phyloP scores from a whole-genome alignment of 225 moss, liverwort and hornwort genomes.

The Neckera pumila region DNA sequence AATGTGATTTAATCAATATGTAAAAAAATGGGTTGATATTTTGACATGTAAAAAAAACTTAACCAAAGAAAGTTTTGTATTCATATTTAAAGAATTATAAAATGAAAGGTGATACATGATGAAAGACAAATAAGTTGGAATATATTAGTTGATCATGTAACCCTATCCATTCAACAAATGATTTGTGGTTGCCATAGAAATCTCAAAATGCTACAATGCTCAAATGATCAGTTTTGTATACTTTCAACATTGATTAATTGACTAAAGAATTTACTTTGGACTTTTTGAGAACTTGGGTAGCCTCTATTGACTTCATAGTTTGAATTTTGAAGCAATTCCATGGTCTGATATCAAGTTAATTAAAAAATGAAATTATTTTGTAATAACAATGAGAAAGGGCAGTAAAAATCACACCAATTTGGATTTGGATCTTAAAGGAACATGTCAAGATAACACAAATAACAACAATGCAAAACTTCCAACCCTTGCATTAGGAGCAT shows the following conservation, averaged over 20 bases:
- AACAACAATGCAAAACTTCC: neutral
- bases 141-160: accelerated
- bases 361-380: neutral
- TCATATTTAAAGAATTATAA: neutral
- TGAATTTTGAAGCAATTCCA: neutral
- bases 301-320: neutral
- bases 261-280: too few relatives aligned
- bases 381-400: neutral
- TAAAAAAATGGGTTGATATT: neutral
- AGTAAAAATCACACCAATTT: neutral
- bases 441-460: neutral
- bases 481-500: neutral
- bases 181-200: accelerated
- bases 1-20: neutral
- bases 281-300: too few relatives aligned
- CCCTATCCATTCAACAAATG: neutral
- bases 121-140: neutral
- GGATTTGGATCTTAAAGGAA: neutral
- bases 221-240: accelerated
- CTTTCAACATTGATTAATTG: neutral
- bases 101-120: neutral
- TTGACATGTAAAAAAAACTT: neutral
- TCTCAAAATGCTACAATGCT: neutral
- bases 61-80: neutral
- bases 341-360: neutral